Base-by-base conservation (phyloP, 1,139 yeast genomes). In the Taphrina sp. region DNA sequence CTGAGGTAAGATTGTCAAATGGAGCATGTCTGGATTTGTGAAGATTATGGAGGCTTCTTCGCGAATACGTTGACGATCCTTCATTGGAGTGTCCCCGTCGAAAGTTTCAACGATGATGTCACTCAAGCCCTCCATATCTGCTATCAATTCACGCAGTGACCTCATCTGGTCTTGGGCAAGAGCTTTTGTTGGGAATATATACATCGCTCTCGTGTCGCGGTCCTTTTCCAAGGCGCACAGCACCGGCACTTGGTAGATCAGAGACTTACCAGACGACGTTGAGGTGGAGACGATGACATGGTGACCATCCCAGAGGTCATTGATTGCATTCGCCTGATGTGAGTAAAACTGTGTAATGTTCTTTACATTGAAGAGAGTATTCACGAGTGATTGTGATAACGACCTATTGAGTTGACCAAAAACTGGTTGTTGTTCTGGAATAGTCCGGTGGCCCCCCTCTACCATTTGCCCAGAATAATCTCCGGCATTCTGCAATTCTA, bases 171-270 rank as follows among this genome's bases (percentile, higher is more conserved):
- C 98, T 66, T 92, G 98, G 0, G 98, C 97, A 46, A 92, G 73
- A 0, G 99, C 98, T 65, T 92, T 92, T 0, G 99, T 92, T 1
- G 99, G 98, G 65, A 92, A 92, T 5, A 92, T 82, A 64, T 86
- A 88, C 72, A 94, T 75, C 2, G 95, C 88, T 0, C 95, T 85
- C 0, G 85, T 70, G 4, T 78, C 75, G 2, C 79, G 77, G 56
- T 79, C 78, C 4, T 65, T 62, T 33, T 74, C 71, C 3, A 82
- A 64, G 2, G 74, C 69, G 54, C 76, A 72, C 7, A 90, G 68
- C 2, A 92, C 87, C 0, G 97, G 95, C 1, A 89, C 70, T 68
- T 92, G 98, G 66, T 89, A 92, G 29, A 94, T 85, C 56, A 92
- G 72, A 0, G 97, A 89, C 64, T 92, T 92, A 39, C 99, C 99